These are phyloP conservation scores for Gossypium thurberi DNA, from an alignment of 345 rosid species.

Conservation along the genomic window DNA sequence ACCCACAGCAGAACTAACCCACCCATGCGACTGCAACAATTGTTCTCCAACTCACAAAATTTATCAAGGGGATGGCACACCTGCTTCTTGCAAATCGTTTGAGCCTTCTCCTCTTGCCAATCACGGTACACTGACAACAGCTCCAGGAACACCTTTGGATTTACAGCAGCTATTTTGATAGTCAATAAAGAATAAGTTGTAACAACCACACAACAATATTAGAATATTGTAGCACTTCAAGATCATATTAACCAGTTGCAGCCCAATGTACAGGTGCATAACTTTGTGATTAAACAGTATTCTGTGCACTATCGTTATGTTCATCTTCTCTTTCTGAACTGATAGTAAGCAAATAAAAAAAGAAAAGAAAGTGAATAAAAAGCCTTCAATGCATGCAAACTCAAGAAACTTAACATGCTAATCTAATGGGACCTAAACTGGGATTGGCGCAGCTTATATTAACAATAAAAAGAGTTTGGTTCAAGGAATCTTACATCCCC, in stretches of 20 bases:
- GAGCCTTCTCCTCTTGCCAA: conserved; percentile 62
- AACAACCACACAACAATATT: no score
- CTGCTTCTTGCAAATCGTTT: conserved; percentile 58
- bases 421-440: neutral
- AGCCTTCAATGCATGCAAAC: neutral
- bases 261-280: neutral
- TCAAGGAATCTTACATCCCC: no score
- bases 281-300: neutral
- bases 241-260: neutral
- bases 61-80: conserved; percentile 17
- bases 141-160: conserved; percentile 73
- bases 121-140: conserved; percentile 71
- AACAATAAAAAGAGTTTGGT: no score
- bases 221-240: neutral
- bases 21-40: no score
- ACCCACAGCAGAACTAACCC: neutral
- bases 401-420: neutral
- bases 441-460: neutral
- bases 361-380: neutral
- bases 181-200: neutral
- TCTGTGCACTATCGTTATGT: neutral
- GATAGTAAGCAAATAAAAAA: neutral
- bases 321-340: neutral
- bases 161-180: conserved; percentile 44
- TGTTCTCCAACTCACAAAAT: neutral